A percentile compares a stretch with the other conserved stretches of the same genome.
Conservation (phyloP, 1,284 basidiomycete species). For the Cerioporus squamosus region DNA sequence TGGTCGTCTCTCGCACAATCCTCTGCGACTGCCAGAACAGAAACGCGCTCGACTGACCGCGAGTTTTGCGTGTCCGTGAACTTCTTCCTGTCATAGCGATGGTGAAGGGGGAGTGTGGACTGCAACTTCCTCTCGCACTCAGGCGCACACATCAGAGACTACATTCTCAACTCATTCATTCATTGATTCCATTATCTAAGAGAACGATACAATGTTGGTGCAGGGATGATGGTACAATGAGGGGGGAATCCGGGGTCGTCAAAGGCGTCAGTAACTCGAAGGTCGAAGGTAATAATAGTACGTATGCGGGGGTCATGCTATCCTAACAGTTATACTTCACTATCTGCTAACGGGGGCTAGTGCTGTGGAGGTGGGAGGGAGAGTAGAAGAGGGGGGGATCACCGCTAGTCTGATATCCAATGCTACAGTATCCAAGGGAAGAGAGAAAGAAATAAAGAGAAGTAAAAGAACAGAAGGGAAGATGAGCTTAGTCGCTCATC, state of each 20-base stretch:
- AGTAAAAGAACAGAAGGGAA: background rate
- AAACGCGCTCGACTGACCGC: too few species aligned
- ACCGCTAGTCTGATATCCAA: conserved; percentile 12
- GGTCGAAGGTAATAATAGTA: conserved; percentile 26
- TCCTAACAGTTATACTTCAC: conserved; percentile 24
- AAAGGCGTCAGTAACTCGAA: conserved; percentile 21
- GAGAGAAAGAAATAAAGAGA: conserved; percentile 1
- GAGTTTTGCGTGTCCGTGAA: too few species aligned
- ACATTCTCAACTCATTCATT: conserved; percentile 1
- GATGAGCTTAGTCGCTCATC: conserved; percentile 42
- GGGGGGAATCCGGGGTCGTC: conserved; percentile 7
- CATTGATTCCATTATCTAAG: conserved; percentile 22
- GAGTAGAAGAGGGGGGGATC: background rate
- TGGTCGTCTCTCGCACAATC: too few species aligned
- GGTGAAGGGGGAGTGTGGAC: too few species aligned
- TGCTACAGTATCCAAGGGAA: conserved; percentile 23
- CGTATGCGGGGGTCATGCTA: conserved; percentile 5
- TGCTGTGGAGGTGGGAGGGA: background rate
- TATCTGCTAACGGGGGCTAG: conserved; percentile 16
- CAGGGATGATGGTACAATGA: conserved; percentile 23
- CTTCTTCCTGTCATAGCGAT: too few species aligned
- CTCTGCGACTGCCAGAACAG: too few species aligned
- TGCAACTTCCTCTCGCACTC: background rate
- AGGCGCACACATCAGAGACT: background rate
- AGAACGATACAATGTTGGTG: conserved; percentile 19